phyloP scores from a whole-genome alignment of 1,284 basidiomycete species.

The Ganoderma boninense region DNA sequence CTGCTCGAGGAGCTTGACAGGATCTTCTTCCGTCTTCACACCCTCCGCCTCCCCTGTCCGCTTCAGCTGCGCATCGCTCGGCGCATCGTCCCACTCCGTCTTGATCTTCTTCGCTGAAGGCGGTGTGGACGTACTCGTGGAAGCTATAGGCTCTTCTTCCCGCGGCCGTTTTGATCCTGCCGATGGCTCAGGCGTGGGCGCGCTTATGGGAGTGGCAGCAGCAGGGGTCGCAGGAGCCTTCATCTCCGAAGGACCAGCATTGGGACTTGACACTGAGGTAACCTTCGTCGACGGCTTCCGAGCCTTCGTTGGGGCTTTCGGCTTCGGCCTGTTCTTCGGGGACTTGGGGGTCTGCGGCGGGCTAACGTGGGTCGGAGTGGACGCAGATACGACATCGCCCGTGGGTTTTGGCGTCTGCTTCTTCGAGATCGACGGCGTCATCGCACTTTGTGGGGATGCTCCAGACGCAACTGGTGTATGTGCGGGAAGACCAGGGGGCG shows the following conservation, averaged over 20 bases:
- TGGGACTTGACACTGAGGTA: slow-evolving; percentile 21
- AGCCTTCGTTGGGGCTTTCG: slow-evolving; percentile 40
- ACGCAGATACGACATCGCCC: slow-evolving; percentile 23
- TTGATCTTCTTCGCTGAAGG: slow-evolving; percentile 75
- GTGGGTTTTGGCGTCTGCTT: slow-evolving; percentile 28
- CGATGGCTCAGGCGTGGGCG: slow-evolving; percentile 35
- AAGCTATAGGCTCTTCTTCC: slow-evolving; percentile 59
- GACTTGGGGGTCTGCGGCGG: slow-evolving; percentile 52
- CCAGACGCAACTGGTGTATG: slow-evolving; percentile 16
- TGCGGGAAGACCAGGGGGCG: slow-evolving; percentile 15
- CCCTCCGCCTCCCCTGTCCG: slow-evolving; percentile 63
- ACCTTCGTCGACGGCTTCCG: slow-evolving; percentile 42
- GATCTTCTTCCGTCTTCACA: slow-evolving; percentile 72
- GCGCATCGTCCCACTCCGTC: slow-evolving; percentile 71
- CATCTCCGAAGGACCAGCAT: slow-evolving; percentile 32
- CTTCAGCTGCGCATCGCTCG: slow-evolving; percentile 60
- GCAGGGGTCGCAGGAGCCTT: slow-evolving; percentile 43
- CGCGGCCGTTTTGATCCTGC: slow-evolving; percentile 61
- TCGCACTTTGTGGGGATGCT: slow-evolving; percentile 13
- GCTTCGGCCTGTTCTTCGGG: slow-evolving; percentile 49
- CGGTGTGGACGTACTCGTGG: slow-evolving; percentile 45
- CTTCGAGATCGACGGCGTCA: slow-evolving; percentile 26
- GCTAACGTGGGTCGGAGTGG: slow-evolving; percentile 53
- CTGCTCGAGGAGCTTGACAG: slow-evolving; percentile 65
- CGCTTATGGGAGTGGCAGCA: slow-evolving; percentile 40